Base-by-base conservation (phyloP, 2,329 filamentous ascomycete genomes). In the Fusarium liriodendri region DNA sequence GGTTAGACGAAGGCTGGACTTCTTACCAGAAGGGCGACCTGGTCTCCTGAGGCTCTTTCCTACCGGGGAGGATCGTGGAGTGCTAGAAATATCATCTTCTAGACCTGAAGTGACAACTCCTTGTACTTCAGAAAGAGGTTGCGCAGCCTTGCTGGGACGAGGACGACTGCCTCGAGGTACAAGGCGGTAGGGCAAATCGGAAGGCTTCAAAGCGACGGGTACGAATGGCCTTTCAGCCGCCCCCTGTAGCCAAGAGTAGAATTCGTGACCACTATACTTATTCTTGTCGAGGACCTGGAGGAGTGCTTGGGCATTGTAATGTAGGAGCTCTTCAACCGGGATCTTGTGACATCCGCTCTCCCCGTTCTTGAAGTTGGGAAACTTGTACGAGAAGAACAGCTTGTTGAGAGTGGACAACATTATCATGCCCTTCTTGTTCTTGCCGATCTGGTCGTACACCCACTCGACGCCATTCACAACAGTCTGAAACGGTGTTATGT, bases 221-320 rank as follows among this genome's bases (percentile, higher is more conserved):
- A 54, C 38, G 33, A 84, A 82, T 10, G 79, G 71, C 9, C 61
- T 77, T 3, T 63, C 52, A 0, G 82, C 77, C 5, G 77, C 68
- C 5, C 78, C 69, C 42, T 81, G 70, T 0, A 88, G 78, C 78
- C 80, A 86, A 1, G 66, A 14, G 37, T 80, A 82, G 29, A 84
- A 78, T 0, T 78, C 79, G 10, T 79, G 80, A 1, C 66, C 64
- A 5, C 76, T 71, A 75, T 83, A 87, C 22, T 79, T 81, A 6
- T 72, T 72, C 6, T 77, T 74, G 40, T 82, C 80, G 2, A 87
- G 77, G 5, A 70, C 71, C 3, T 77, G 63, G 1, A 86, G 71
- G 7, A 90, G 79, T 7, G 83, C 82, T 6, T 73, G 73, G 2
- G 86, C 82, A 62, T 87, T 85, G 69, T 86, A 88, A 14, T 84